Evolutionary conservation across 345 rosid species (phyloP).

Genomic region (Melaleuca alternifolia): DNA sequence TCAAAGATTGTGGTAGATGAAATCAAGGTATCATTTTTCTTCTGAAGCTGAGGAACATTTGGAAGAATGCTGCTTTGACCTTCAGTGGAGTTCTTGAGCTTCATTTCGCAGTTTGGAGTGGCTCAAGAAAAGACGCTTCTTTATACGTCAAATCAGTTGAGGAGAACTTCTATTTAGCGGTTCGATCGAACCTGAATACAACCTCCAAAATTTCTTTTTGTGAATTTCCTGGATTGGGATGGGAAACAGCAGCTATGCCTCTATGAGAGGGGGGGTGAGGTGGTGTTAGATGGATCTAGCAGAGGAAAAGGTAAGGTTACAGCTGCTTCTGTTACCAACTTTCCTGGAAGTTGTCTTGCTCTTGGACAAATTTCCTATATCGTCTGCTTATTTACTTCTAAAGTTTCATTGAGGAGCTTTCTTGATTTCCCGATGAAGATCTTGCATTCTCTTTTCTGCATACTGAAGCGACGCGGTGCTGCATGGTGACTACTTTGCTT

Average conservation of each 20-base stretch:
- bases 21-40: neutral
- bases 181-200: no score
- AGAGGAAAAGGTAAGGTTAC: no score
- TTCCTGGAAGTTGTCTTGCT: no score
- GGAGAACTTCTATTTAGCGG: neutral
- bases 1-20: neutral
- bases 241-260: no score
- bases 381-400: neutral
- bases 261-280: no score
- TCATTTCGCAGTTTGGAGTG: neutral
- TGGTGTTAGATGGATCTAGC: no score
- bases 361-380: no score
- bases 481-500: neutral
- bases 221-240: no score
- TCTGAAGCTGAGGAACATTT: neutral
- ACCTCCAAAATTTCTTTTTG: no score
- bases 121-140: neutral
- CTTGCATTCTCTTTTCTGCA: neutral
- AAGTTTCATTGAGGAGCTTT: neutral
- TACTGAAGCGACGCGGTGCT: neutral
- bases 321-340: no score
- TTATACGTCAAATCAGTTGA: neutral
- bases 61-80: slow-evolving; percentile 58
- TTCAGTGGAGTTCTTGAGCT: slow-evolving; percentile 57
- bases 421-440: neutral